Base-by-base conservation (phyloP, 352 stramenopile species). In the Pythium chondricola region DNA sequence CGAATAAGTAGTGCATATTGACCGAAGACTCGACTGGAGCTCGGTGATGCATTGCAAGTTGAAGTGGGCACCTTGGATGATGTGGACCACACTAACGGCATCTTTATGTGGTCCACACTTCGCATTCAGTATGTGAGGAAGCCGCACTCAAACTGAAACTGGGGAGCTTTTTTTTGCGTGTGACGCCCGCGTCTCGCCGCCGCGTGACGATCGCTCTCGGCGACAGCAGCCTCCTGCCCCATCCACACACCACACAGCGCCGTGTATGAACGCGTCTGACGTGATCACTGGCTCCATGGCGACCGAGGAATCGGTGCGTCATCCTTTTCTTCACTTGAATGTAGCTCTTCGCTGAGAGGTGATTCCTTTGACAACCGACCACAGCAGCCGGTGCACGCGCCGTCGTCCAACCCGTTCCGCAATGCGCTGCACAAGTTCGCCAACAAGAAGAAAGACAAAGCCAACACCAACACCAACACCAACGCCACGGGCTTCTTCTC, bases 371-470 rank as follows among this genome's bases (percentile, higher is more conserved):
- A n/a, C n/a, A n/a, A n/a, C n/a, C n/a, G n/a, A n/a, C n/a, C n/a
- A n/a, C n/a, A n/a, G n/a, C n/a, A n/a, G n/a, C n/a, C n/a, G n/a
- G n/a, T n/a, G n/a, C n/a, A n/a, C n/a, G n/a, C n/a, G n/a, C n/a
- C 55, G 22, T 81, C 72, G 30, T 80, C 73, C 9, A 89, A 87
- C 48, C 71, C 73, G 32, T 89, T 92, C 47, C 79, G 79, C 48
- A 84, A 72, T 45, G 81, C 75, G 37, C 61, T 92, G 43, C 76
- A 92, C 63, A 92, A 92, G 44, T 86, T 92, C 39, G 45, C 83
- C 48, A 92, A 89, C 61, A 82, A 89, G 43, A 85, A 92, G 49
- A 62, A 85, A 22, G 58, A 71, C 16, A 55, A 56, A 7, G 30
- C 39, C 5, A 49, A 50, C 35, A 43, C 84, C 11, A 52, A 58